Conservation (phyloP, 441 rosid genomes). For the Euphorbia celastroides region DNA sequence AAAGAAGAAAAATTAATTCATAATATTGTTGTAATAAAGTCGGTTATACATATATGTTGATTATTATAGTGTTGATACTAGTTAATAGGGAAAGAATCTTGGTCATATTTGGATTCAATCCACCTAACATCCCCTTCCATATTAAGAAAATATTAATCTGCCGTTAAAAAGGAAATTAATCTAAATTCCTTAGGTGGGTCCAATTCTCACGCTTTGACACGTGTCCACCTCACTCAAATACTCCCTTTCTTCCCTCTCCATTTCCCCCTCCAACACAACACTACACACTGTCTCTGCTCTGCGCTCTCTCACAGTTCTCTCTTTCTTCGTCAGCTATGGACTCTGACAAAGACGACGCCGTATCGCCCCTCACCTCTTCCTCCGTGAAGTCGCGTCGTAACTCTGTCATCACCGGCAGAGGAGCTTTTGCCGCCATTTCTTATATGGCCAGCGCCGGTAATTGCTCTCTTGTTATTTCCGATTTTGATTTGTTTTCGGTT, state of each 20-base stretch:
- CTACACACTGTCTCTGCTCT: neutral
- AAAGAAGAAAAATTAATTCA: too few species aligned
- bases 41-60: too few species aligned
- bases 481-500: neutral
- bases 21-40: too few species aligned
- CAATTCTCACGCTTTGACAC: constrained; percentile 8
- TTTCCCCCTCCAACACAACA: neutral
- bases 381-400: constrained; percentile 13
- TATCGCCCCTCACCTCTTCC: constrained; percentile 22
- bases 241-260: constrained; percentile 12
- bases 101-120: neutral
- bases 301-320: neutral
- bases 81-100: neutral
- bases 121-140: neutral
- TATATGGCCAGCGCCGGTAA: constrained; percentile 64
- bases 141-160: neutral
- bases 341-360: constrained; percentile 15
- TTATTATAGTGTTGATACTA: too few species aligned
- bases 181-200: constrained; percentile 13
- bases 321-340: constrained; percentile 12
- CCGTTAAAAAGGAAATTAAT: neutral
- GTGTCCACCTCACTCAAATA: constrained; percentile 17
- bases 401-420: constrained; percentile 30
- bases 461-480: neutral
- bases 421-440: constrained; percentile 54